Base-by-base conservation (phyloP, 1,139 yeast genomes). In the Torulaspora globosa region DNA sequence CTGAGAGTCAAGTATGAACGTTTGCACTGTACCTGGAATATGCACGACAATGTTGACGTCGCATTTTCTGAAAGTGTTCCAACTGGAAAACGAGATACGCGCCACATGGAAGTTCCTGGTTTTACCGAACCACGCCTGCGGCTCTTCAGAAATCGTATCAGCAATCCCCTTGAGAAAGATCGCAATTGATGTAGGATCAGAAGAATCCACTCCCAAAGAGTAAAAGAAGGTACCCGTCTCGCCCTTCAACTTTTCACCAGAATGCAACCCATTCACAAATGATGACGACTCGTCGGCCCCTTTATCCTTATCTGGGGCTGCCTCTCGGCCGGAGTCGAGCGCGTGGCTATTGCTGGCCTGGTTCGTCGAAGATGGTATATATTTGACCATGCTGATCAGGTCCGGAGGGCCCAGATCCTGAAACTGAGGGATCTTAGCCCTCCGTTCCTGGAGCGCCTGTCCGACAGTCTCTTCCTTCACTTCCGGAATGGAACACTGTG, bases 361-460 rank as follows among this genome's bases (percentile, higher is more conserved):
- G 46, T 52, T 44, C 50, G 62, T 12, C 16, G 61, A 54, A 1
- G 61, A 57, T 9, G 64, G 65, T 8, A 63, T 44, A 37, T 66
- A 64, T 57, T 79, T 81, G 31, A 80, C 69, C 41, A 83, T 58
- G 53, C 86, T 87, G 45, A 95, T 86, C 53, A 92, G 72, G 69
- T 92, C 98, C 8, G 96, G 94, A 0, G 97, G 97, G 1, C 98
- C 99, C 50, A 92, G 63, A 39, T 76, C 78, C 46, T 70, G 73
- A 55, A 77, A 78, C 18, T 73, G 66, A n/a, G 68, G 58, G 38
- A 78, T 63, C 33, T 71, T 67, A 23, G 65, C 59, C 24, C 76
- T 69, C 44, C 84, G 70, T 44, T 77, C 77, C 36, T 68, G 70
- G 45, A 79, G 61, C 28, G 81, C 75, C 46, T 73, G 73, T 1